Evolutionary conservation across 495 filamentous ascomycete species (phyloP).

Genomic region (Talaromyces liani): DNA sequence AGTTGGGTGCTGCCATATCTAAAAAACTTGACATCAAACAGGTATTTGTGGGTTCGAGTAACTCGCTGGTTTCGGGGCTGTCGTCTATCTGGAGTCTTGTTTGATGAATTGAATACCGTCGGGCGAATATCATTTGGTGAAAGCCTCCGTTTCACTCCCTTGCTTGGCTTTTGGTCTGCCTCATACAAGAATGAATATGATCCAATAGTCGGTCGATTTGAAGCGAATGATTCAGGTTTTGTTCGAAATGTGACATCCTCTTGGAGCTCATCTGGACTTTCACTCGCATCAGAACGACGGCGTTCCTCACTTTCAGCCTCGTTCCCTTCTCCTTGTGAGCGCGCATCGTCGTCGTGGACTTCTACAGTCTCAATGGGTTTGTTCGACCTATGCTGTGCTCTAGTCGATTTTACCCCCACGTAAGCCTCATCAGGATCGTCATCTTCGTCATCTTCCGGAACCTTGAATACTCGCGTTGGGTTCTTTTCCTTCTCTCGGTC

Average conservation of each 20-base stretch:
- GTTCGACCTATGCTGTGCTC: neutral
- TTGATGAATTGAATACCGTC: slow-evolving; percentile 18
- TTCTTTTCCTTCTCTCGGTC: slow-evolving; percentile 7
- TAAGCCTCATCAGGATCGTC: neutral
- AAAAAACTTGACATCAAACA: slow-evolving; percentile 14
- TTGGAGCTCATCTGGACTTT: slow-evolving; percentile 41
- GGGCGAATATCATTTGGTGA: slow-evolving; percentile 28
- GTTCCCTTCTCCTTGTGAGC: neutral
- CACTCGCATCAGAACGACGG: slow-evolving; percentile 15
- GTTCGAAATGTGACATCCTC: slow-evolving; percentile 26
- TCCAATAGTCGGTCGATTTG: slow-evolving; percentile 5
- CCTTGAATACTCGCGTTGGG: neutral
- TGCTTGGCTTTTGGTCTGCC: neutral
- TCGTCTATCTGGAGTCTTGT: slow-evolving; percentile 11
- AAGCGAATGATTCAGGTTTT: slow-evolving; percentile 11
- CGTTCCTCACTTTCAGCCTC: neutral
- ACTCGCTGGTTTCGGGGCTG: neutral
- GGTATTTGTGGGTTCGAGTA: neutral
- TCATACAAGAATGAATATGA: neutral
- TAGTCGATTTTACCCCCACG: neutral
- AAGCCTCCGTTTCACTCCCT: neutral
- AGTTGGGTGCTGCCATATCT: slow-evolving; percentile 16
- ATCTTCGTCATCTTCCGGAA: neutral
- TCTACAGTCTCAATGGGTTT: neutral
- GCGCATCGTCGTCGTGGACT: neutral